Conservation (phyloP, 2,329 filamentous ascomycete species). For the Helotiales sp. region DNA sequence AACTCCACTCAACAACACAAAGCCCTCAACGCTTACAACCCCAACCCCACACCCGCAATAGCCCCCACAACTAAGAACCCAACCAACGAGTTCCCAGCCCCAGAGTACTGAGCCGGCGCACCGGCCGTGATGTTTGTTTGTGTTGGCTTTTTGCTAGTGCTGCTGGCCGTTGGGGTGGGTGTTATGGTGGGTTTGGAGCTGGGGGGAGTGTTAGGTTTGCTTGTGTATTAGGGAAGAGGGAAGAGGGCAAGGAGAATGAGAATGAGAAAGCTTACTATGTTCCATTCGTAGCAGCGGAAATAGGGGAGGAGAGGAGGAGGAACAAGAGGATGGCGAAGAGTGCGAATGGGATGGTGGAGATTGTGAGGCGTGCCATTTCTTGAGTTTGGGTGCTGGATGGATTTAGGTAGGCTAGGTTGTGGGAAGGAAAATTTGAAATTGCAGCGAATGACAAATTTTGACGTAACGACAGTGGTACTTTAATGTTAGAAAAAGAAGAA, state of each 20-base stretch:
- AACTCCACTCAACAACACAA: too few relatives aligned
- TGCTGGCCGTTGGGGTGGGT: background rate
- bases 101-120: background rate
- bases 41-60: background rate
- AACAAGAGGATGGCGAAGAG: conserved; percentile 4
- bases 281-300: conserved; percentile 11
- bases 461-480: too few relatives aligned
- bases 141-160: background rate
- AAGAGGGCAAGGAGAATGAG: background rate
- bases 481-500: background rate
- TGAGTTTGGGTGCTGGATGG: too few relatives aligned
- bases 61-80: background rate
- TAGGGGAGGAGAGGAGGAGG: conserved; percentile 10
- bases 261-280: conserved; percentile 17
- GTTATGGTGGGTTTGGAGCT: conserved; percentile 7
- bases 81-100: background rate
- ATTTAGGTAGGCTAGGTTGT: too few relatives aligned
- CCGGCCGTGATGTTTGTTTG: background rate
- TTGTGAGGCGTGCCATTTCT: conserved; percentile 20
- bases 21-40: background rate
- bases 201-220: background rate
- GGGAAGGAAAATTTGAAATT: background rate
- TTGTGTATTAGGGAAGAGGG: background rate
- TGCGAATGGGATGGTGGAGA: conserved; percentile 7
- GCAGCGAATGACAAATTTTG: background rate